A percentile compares a stretch with the other conserved stretches of the same genome.
phyloP scores from a whole-genome alignment of 495 filamentous ascomycete species.

The Platismatia glauca region DNA sequence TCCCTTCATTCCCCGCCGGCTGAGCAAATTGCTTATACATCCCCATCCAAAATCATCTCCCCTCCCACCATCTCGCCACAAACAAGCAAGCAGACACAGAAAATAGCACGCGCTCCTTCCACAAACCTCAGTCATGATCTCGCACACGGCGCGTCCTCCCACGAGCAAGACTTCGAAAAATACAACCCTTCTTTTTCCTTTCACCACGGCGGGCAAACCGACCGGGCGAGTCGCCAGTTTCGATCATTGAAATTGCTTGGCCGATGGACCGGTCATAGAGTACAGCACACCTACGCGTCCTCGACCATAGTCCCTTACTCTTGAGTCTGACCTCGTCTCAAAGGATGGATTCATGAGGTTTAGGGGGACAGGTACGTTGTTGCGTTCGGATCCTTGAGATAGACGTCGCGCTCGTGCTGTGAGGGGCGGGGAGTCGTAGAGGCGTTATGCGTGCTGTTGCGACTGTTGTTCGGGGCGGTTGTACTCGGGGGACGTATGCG shows the following conservation, averaged over 20 bases:
- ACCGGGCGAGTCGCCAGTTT: not conserved
- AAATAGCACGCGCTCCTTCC: too few species aligned
- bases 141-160: not conserved
- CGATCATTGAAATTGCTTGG: not conserved
- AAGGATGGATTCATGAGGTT: too few species aligned
- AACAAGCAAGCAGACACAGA: too few species aligned
- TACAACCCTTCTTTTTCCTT: too few species aligned
- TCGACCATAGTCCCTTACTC: not conserved
- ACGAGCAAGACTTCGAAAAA: not conserved
- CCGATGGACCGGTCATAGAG: not conserved
- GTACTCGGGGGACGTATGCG: not conserved
- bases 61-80: too few species aligned
- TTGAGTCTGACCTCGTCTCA: not conserved
- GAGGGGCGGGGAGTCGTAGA: not conserved
- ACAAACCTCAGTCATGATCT: not conserved
- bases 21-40: not conserved
- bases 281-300: not conserved
- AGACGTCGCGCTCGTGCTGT: not conserved
- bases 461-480: not conserved
- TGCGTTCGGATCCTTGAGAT: not conserved
- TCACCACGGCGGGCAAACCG: too few species aligned
- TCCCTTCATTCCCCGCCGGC: not conserved
- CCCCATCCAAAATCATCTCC: not conserved
- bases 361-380: too few species aligned
- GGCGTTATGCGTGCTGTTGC: not conserved